Percentiles rank a stretch among this genome's conserved stretches.
Conservation (phyloP, 2,329 filamentous ascomycete genomes). For the Phialemoniopsis sp. region DNA sequence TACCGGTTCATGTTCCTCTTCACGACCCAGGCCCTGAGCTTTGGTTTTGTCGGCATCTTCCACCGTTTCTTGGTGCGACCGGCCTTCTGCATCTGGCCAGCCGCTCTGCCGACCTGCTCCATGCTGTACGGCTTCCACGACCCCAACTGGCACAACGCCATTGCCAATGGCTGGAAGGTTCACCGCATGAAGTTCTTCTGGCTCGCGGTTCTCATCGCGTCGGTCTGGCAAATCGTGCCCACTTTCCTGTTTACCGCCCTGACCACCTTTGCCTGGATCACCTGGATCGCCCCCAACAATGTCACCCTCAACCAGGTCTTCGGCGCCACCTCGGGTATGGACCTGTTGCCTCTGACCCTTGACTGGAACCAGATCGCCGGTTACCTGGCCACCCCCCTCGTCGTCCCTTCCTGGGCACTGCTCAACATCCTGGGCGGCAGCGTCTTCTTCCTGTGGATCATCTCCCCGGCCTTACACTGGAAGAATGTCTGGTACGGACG, state of each 20-base stretch:
- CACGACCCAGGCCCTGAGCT: slow-evolving; percentile 30
- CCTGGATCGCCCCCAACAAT: slow-evolving; percentile 60
- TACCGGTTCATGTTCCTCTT: slow-evolving; percentile 28
- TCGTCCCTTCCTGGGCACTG: slow-evolving; percentile 38
- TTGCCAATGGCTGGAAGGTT: slow-evolving; percentile 46
- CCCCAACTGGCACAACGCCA: slow-evolving; percentile 25
- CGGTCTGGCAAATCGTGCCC: slow-evolving; percentile 59
- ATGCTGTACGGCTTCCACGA: slow-evolving; percentile 31
- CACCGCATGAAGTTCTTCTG: slow-evolving; percentile 55
- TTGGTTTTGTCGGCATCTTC: slow-evolving; percentile 31
- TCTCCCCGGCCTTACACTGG: slow-evolving; percentile 39
- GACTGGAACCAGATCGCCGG: slow-evolving; percentile 61
- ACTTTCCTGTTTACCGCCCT: slow-evolving; percentile 60
- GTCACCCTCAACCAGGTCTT: slow-evolving; percentile 62
- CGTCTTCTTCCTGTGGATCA: slow-evolving; percentile 41
- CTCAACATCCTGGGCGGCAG: slow-evolving; percentile 37
- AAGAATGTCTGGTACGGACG: slow-evolving; percentile 45
- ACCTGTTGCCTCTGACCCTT: slow-evolving; percentile 60
- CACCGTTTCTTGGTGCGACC: slow-evolving; percentile 29
- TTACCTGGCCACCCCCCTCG: slow-evolving; percentile 41
- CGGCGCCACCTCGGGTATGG: slow-evolving; percentile 56
- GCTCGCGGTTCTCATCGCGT: slow-evolving; percentile 42
- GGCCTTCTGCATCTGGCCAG: slow-evolving; percentile 31
- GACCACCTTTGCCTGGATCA: slow-evolving; percentile 56
- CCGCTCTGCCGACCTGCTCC: slow-evolving; percentile 28